Evolutionary conservation across 192 early-diverging fungal genomes (phyloP).

Genomic region (Gaertneriomyces sp.): DNA sequence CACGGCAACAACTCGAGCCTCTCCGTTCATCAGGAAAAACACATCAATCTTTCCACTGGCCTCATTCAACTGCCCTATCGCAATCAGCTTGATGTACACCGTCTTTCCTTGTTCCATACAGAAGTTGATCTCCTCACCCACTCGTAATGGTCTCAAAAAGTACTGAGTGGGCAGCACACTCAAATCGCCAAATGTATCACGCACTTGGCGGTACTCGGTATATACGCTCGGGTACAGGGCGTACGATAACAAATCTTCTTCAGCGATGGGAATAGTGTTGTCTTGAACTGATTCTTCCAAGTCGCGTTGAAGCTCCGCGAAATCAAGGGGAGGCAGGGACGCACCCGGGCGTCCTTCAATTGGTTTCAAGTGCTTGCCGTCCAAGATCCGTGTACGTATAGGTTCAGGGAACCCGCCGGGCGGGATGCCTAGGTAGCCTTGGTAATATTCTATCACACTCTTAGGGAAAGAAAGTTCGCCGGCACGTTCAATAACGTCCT

Average conservation of each 20-base stretch:
- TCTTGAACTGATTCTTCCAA: conserved; percentile 55
- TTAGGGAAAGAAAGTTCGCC: conserved; percentile 85
- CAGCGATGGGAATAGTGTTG: not conserved
- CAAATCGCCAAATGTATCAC: conserved; percentile 81
- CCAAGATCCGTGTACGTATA: conserved; percentile 75
- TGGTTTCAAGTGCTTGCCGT: conserved; percentile 55
- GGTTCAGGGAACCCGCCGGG: conserved; percentile 93
- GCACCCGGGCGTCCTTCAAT: conserved; percentile 86
- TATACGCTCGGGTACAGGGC: conserved; percentile 86
- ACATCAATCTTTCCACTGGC: conserved; percentile 78
- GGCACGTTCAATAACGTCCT: conserved; percentile 75
- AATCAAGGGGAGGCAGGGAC: conserved; percentile 72
- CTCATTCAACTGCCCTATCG: conserved; percentile 80
- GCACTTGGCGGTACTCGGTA: conserved; percentile 68
- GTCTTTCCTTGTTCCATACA: conserved; percentile 84
- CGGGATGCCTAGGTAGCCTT: conserved; percentile 91
- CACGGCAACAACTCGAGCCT: conserved; percentile 75
- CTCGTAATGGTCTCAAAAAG: conserved; percentile 80
- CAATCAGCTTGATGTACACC: conserved; percentile 84
- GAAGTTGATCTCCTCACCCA: conserved; percentile 87
- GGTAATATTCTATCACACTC: conserved; percentile 95
- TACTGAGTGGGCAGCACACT: conserved; percentile 86
- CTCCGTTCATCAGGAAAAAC: conserved; percentile 95
- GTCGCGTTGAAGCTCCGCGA: conserved; percentile 66
- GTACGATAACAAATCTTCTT: conserved; percentile 70